Conservation (phyloP, 1,139 yeast genomes). For the Pichia sp. region DNA sequence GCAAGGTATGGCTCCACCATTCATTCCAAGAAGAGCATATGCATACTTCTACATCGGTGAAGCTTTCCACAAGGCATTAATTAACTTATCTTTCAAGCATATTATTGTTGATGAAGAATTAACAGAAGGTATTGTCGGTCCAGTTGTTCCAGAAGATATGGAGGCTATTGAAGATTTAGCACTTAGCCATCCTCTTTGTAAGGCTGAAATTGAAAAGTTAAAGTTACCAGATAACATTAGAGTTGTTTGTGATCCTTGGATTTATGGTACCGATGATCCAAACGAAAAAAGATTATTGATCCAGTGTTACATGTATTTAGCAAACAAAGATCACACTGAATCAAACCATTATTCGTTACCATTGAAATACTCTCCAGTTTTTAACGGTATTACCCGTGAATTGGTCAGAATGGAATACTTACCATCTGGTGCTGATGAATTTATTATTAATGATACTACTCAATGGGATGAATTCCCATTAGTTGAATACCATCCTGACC, state of each 20-base stretch:
- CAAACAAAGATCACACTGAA: conserved; percentile 64
- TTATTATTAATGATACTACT: conserved; percentile 41
- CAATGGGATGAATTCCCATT: conserved; percentile 56
- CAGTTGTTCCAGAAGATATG: conserved; percentile 67
- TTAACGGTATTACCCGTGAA: conserved; percentile 58
- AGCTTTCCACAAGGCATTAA: conserved; percentile 65
- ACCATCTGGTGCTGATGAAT: conserved; percentile 64
- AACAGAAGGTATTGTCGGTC: conserved; percentile 66
- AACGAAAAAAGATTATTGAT: conserved; percentile 55
- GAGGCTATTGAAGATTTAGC: conserved; percentile 46
- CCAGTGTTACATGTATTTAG: conserved; percentile 75
- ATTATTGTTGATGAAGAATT: conserved; percentile 51
- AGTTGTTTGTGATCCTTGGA: conserved; percentile 79
- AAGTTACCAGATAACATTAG: conserved; percentile 46
- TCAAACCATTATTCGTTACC: conserved; percentile 84
- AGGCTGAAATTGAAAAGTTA: conserved; percentile 59
- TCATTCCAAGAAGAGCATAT: conserved; percentile 60
- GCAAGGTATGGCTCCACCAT: conserved; percentile 49
- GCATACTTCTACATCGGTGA: conserved; percentile 58
- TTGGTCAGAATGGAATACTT: conserved; percentile 73
- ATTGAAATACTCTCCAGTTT: conserved; percentile 74
- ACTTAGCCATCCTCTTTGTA: conserved; percentile 49
- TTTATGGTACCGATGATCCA: conserved; percentile 72
- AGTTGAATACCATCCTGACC: conserved; percentile 69
- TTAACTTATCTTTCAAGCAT: conserved; percentile 60